These are phyloP conservation scores for Penicillium pulvis DNA, from an alignment of 495 filamentous ascomycete species.

Conservation along the genomic window DNA sequence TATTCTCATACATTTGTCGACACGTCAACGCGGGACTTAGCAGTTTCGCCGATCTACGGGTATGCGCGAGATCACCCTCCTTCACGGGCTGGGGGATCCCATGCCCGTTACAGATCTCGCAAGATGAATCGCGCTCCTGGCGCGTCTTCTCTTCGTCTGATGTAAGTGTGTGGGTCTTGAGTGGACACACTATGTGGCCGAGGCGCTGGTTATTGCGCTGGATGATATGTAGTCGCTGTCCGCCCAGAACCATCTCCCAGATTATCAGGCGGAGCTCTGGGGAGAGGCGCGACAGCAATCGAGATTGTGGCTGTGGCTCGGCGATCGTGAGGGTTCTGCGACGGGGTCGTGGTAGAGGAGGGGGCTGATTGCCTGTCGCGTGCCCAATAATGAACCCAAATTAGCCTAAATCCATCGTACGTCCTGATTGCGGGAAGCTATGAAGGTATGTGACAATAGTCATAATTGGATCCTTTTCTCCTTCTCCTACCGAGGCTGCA, in stretches of 20 bases:
- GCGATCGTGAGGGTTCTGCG: conserved; percentile 9
- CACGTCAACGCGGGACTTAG: conserved; percentile 26
- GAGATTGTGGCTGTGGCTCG: conserved; percentile 34
- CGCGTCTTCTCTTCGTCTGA: background rate
- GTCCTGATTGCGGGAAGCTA: background rate
- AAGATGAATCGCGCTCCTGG: conserved; percentile 17
- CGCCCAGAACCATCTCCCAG: conserved; percentile 45
- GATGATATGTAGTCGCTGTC: conserved; percentile 43
- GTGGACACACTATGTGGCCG: conserved; percentile 41
- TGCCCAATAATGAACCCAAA: background rate
- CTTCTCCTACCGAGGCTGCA: background rate
- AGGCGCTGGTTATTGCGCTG: conserved; percentile 38
- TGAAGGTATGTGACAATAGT: background rate
- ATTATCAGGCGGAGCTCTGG: conserved; percentile 48
- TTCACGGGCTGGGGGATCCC: conserved; percentile 28
- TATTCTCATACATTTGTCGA: conserved; percentile 25
- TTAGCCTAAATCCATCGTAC: background rate
- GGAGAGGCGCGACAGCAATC: conserved; percentile 43
- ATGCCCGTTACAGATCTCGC: conserved; percentile 44
- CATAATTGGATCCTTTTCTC: background rate
- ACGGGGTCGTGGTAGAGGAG: conserved; percentile 28
- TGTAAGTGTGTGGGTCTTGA: background rate
- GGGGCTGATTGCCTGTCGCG: conserved; percentile 41
- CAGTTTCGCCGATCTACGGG: conserved; percentile 6
- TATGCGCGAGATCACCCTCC: conserved; percentile 13